Evolutionary conservation across 345 rosid species (phyloP), one percentile per base, ranked within the genome.

Genomic region (Brassica incana): DNA sequence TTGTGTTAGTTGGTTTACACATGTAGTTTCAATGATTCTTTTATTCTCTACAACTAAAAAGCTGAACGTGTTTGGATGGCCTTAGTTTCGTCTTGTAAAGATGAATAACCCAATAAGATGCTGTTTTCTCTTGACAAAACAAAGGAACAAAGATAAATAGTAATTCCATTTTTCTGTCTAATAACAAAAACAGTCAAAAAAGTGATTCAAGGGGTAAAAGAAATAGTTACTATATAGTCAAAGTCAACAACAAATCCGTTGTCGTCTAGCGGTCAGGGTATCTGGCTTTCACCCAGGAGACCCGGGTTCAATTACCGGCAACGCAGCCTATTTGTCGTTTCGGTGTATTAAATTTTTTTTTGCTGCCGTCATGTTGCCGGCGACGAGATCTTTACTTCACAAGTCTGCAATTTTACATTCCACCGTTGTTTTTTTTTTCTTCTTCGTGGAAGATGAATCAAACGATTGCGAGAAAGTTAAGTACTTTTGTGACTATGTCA

Each of bases 301-400:
- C 94, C 94, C 94, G 91, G 94, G 98, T 89, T 93, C 92, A 87
- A 91, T 93, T 90, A 88, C 94, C 94, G 94, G 90, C 94, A 88
- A 81, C 86, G 92, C 94, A 93, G 90, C 0, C 8, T 27, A 65
- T 77, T 75, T 30, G 23, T 50, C 3, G 0, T 33, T 8, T n/a
- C 2, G 3, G 0, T 65, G 20, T 5, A 2, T 15, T 35, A 65
- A 70, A 0, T 5, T 7, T 27, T 60, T 25, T 23, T 14, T 6
- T 3, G 35, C 35, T 11, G 56, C 15, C 33, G 29, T 63, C 33
- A 70, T 67, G 74, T 69, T 20, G 52, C 69, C 50, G 74, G 76
- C 59, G 58, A 64, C 14, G 33, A 65, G 80, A 81, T 78, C 79
- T 72, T 77, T 75, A 52, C 56, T 48, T 1, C 1, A 74, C 66